Evolutionary conservation across 257 asterid genomes (phyloP).

Genomic region (Osmanthus fragrans): DNA sequence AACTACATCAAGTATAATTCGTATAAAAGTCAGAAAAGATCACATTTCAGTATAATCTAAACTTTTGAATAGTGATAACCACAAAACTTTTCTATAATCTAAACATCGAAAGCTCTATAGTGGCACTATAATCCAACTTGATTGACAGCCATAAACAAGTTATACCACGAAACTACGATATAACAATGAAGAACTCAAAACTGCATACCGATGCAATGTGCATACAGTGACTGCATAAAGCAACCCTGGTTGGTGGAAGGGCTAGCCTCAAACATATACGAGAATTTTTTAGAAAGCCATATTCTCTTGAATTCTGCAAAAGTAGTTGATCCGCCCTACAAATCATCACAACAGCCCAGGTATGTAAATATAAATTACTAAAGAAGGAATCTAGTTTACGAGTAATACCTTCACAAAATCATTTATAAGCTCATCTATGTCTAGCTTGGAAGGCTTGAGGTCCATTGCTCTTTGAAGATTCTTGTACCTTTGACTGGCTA

Average conservation of each 20-base stretch:
- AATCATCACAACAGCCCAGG: constrained; percentile 5
- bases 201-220: constrained; percentile 62
- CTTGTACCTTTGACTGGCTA: constrained; percentile 6
- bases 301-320: constrained; percentile 70
- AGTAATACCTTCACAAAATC: constrained; percentile 61
- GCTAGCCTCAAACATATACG: constrained; percentile 78
- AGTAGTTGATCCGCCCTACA: constrained; percentile 57
- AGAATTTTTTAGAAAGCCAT: constrained; percentile 77
- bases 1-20: background rate
- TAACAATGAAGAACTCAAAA: background rate
- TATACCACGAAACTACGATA: constrained; percentile 28
- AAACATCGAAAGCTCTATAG: background rate
- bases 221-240: constrained; percentile 89
- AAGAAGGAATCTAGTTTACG: background rate
- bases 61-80: background rate
- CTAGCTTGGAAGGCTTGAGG: constrained; percentile 71
- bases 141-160: constrained; percentile 8
- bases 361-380: background rate
- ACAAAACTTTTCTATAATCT: background rate
- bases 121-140: background rate
- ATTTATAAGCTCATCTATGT: constrained; percentile 77
- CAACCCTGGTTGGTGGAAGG: constrained; percentile 77
- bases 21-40: background rate
- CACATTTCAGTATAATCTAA: background rate
- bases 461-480: constrained; percentile 51